Conservation (phyloP, 2,329 filamentous ascomycete genomes). For the Stemphylium vesicarium region DNA sequence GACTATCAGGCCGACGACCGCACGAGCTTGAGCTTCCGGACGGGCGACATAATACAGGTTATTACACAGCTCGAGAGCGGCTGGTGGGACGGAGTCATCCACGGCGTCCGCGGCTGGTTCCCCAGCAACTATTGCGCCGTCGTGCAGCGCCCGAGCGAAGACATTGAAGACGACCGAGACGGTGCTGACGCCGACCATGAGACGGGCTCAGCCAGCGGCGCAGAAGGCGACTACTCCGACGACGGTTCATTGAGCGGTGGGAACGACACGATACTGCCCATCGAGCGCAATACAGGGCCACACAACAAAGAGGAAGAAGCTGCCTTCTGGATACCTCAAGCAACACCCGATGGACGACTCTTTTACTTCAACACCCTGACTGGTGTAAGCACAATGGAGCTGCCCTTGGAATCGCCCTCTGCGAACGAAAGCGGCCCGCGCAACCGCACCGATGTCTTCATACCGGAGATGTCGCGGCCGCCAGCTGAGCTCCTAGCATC, state of each 20-base stretch:
- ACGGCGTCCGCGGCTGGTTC: conserved; percentile 96
- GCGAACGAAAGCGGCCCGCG: conserved; percentile 82
- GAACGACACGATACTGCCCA: conserved; percentile 59
- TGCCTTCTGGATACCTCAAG: conserved; percentile 98
- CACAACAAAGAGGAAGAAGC: conserved; percentile 75
- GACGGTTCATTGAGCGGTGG: conserved; percentile 52
- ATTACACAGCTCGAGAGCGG: conserved; percentile 97
- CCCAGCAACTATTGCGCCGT: conserved; percentile 98
- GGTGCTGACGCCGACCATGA: conserved; percentile 59
- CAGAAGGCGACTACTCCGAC: conserved; percentile 51
- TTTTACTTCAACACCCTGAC: conserved; percentile 99
- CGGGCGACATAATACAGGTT: conserved; percentile 97
- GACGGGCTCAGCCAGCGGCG: conserved; percentile 53
- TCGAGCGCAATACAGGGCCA: conserved; percentile 66
- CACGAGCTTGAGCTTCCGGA: conserved; percentile 94
- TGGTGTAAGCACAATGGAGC: conserved; percentile 90
- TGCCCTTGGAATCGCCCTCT: conserved; percentile 90
- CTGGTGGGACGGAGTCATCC: conserved; percentile 99
- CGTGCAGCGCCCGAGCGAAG: conserved; percentile 76
- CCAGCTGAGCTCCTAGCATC: conserved; percentile 90
- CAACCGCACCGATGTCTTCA: conserved; percentile 84
- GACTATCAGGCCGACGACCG: conserved; percentile 95
- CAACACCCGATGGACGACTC: conserved; percentile 86
- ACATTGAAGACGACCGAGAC: conserved; percentile 67
- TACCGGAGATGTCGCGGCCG: conserved; percentile 88